Evolutionary conservation across 257 asterid genomes (phyloP), one percentile per base, ranked within the genome.

Genomic region (Nicotiana tabacum): DNA sequence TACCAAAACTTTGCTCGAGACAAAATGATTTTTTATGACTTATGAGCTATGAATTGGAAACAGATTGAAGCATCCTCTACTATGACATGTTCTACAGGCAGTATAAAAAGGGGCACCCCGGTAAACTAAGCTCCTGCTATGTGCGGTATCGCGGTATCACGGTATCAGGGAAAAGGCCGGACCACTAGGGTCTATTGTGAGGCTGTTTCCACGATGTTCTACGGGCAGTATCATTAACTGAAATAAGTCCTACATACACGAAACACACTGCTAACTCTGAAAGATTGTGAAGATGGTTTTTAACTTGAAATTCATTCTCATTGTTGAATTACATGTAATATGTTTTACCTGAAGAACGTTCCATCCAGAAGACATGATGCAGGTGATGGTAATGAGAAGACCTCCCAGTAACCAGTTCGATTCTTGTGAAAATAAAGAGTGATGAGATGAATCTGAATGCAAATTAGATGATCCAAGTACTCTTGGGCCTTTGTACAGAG

Each of bases 281-380:
- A 17, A 46, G 35, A 72, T 12, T 39, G 43, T 12, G 0, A 48
- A 8, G 51, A 55, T 43, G 21, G 11, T 11, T 39, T 56, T 13
- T 51, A 30, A 46, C 61, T 72, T 72, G 0, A 72, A 72, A 24
- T 74, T 48, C 39, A 27, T 46, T 48, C 39, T 74, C 39, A 74
- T 12, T 74, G 21, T 74, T 51, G 80, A 29, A 76, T 27, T 1
- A 2, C 62, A 12, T 13, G 16, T 48, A 16, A 48, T 76, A 76
- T 51, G 80, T 76, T 76, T 43, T 82, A 84, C 90, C 88, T 87
- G 88, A 66, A 57, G 82, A 82, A 85, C 80, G 80, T 80, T 80
- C 88, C 86, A 87, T 32, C 80, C 18, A 8, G 90, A 72, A 67
- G 82, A 81, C 69, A 80, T 4, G 6, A 84, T 6, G 56, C 84